Evolutionary conservation across 805 yeast genomes (phyloP), one percentile per base, ranked within the genome.

Genomic region (Schwanniomyces sp.): DNA sequence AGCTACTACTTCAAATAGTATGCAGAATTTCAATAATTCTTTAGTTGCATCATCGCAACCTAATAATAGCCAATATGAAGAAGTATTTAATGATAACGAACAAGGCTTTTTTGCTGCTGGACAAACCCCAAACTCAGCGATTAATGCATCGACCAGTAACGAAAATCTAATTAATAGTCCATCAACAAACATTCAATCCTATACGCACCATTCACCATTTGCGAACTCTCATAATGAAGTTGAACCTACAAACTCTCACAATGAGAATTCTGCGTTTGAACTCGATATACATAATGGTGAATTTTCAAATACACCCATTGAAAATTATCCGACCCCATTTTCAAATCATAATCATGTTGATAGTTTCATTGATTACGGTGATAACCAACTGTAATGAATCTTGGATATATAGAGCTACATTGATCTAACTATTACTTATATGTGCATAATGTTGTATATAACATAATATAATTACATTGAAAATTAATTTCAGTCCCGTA

Each of bases 291-390:
- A 40, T 36, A 29, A 44, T 30, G 43, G 38, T 25, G 47, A 46
- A 11, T 44, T 39, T 37, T 36, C 46, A 7, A 51, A 46, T 41
- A 47, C 48, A 5, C 43, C 50, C n/a, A 40, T 43, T 24, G 49
- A 50, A 17, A 45, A 45, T 16, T 36, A 39, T 29, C 24, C 47
- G 3, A 42, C 45, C n/a, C 29, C 49, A 5, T 45, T 47, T 27
- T 27, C 43, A 12, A 42, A 18, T 36, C 53, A 51, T 30, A 49
- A 49, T 41, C 57, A 52, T 24, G 49, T 57, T 18, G 63, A 61
- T 32, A 51, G 52, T 28, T 57, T 58, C 44, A 58, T 57, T 17
- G 69, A 66, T 48, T 65, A 61, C 50, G 27, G 27, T 37, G 53
- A 57, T 46, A 58, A 50, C 26, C 44, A 47, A 24, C n/a, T 42